phyloP scores from a whole-genome alignment of 2,329 filamentous ascomycete genomes.

The Fusarium austroafricanum region DNA sequence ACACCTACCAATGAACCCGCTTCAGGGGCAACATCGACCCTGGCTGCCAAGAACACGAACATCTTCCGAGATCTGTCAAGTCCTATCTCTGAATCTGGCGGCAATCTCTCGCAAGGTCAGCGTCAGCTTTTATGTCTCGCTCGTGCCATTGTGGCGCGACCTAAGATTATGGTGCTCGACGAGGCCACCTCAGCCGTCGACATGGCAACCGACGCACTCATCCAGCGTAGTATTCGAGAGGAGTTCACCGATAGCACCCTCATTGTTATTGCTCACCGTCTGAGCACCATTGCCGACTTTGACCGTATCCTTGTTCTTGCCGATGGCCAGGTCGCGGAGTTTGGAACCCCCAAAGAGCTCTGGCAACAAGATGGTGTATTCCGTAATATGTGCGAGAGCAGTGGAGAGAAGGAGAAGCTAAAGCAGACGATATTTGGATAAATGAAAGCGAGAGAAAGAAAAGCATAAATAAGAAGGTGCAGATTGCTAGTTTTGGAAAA shows the following conservation, averaged over 20 bases:
- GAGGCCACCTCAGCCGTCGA: constrained; percentile 84
- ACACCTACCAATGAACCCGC: constrained; percentile 56
- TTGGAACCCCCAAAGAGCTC: constrained; percentile 71
- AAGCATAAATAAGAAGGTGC: neutral
- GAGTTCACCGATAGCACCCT: constrained; percentile 77
- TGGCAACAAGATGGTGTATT: constrained; percentile 69
- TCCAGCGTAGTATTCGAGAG: constrained; percentile 78
- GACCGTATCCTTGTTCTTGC: constrained; percentile 78
- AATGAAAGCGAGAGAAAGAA: neutral
- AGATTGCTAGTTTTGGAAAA: neutral
- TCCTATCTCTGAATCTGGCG: constrained; percentile 75
- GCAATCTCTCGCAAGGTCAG: constrained; percentile 81
- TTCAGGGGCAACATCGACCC: constrained; percentile 50
- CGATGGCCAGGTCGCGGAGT: constrained; percentile 75
- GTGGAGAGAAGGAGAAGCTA: constrained; percentile 67
- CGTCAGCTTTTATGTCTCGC: constrained; percentile 81
- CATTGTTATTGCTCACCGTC: constrained; percentile 79
- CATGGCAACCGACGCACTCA: constrained; percentile 79
- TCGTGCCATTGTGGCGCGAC: constrained; percentile 76
- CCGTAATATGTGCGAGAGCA: constrained; percentile 71
- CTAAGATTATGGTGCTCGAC: constrained; percentile 83
- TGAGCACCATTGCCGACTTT: constrained; percentile 82
- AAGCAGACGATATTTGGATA: constrained; percentile 57
- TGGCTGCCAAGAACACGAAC: constrained; percentile 67
- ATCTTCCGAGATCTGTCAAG: constrained; percentile 72